phyloP scores from a whole-genome alignment of 2,329 filamentous ascomycete species.

The Colletotrichum karsti region DNA sequence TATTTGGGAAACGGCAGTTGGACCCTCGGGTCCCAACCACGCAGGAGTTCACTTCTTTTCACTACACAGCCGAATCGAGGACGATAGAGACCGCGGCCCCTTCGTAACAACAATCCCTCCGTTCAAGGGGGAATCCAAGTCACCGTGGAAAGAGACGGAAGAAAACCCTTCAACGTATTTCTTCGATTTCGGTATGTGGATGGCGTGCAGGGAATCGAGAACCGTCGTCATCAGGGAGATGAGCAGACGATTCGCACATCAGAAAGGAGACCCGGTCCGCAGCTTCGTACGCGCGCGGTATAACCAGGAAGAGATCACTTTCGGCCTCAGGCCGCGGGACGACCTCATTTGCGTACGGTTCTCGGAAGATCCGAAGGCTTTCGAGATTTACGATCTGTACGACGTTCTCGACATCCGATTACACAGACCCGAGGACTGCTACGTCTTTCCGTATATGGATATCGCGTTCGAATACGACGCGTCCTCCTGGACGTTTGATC shows the following conservation, averaged over 20 bases:
- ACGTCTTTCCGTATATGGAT: too few relatives aligned
- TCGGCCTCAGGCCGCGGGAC: background rate
- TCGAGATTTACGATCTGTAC: background rate
- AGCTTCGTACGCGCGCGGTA: background rate
- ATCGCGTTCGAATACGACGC: background rate
- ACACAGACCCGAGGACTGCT: too few relatives aligned
- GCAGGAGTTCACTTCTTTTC: background rate
- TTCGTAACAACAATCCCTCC: background rate
- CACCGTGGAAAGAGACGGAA: background rate
- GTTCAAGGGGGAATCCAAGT: background rate
- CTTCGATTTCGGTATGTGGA: conserved; percentile 8
- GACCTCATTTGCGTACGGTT: background rate
- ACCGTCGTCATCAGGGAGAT: background rate
- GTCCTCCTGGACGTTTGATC: background rate
- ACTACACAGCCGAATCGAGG: background rate
- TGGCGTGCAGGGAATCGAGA: conserved; percentile 7
- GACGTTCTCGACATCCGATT: too few relatives aligned
- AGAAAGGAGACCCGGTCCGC: background rate
- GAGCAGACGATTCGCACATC: background rate
- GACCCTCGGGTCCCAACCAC: background rate
- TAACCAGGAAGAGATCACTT: background rate
- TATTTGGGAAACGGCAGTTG: background rate
- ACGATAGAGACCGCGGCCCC: too few relatives aligned
- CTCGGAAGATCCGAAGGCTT: background rate
- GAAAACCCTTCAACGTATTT: background rate